Conservation (phyloP, 805 yeast species). For the Lipomyces kockii region DNA sequence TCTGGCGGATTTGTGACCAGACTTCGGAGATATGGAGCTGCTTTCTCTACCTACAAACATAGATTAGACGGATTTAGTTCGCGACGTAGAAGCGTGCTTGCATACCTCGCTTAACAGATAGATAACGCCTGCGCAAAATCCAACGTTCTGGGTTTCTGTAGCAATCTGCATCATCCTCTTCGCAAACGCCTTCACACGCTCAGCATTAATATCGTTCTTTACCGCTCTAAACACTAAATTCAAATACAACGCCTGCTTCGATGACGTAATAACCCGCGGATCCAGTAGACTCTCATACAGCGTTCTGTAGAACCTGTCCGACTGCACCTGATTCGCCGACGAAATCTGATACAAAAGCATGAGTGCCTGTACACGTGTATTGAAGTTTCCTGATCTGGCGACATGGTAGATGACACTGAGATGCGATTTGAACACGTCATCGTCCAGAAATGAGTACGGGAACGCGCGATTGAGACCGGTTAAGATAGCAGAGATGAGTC, state of each 20-base stretch:
- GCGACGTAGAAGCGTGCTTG: background rate
- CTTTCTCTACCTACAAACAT: slow-evolving; percentile 53
- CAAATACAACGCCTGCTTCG: slow-evolving; percentile 91
- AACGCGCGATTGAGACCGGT: slow-evolving; percentile 96
- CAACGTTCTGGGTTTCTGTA: slow-evolving; percentile 82
- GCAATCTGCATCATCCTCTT: slow-evolving; percentile 88
- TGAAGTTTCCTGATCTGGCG: slow-evolving; percentile 92
- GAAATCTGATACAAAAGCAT: slow-evolving; percentile 83
- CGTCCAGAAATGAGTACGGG: slow-evolving; percentile 80
- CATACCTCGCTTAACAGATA: slow-evolving; percentile 65
- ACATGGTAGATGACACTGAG: slow-evolving; percentile 83
- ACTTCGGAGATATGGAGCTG: slow-evolving; percentile 68
- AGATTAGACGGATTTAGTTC: background rate
- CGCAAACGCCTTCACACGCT: slow-evolving; percentile 83
- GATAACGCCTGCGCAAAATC: slow-evolving; percentile 84
- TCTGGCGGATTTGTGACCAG: slow-evolving; percentile 60
- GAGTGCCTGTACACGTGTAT: slow-evolving; percentile 91
- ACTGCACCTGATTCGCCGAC: slow-evolving; percentile 51
- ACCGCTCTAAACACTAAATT: slow-evolving; percentile 83
- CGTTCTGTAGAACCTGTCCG: slow-evolving; percentile 76
- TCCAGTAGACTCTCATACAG: slow-evolving; percentile 89
- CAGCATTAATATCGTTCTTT: slow-evolving; percentile 63
- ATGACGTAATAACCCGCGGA: slow-evolving; percentile 77
- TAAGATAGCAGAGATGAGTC: slow-evolving; percentile 83
- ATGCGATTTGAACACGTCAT: slow-evolving; percentile 69